Base-by-base conservation (phyloP, 2,329 filamentous ascomycete genomes). In the Pestalotiopsis sp. region DNA sequence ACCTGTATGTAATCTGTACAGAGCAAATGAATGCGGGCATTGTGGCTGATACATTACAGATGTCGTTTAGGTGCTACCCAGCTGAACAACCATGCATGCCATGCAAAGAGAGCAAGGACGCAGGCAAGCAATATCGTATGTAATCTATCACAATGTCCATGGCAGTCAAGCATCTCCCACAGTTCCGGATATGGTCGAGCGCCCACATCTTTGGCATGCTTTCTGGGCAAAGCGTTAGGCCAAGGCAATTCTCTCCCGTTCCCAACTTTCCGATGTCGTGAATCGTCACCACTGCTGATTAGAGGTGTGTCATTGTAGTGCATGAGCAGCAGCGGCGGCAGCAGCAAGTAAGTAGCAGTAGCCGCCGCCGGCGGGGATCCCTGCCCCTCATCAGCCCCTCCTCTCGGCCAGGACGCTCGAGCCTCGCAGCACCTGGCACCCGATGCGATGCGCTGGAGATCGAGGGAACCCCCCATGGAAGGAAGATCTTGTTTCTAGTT, bases 401-500 rank as follows among this genome's bases (percentile, higher is more conserved):
- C 14, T 9, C 45, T 52, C 45, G 20, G 45, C 45, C n/a, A 52
- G 20, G 45, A 20, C 45, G 17, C 45, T 17, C 45, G 45, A n/a
- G 45, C 45, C 17, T 52, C 20, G 17, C 17, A 59, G 23, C 57
- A 27, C 23, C 57, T 36, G 31, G 31, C 31, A 36, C 31, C 31
- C 31, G 31, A 36, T 36, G 31, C 23, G 27, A 36, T 59, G 57
- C 57, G 57, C 57, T 59, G 57, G 57, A 27, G 57, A 59, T 27
- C 31, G 31, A 36, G 31, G 31, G 31, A 36, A 9, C 31, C 23
- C 57, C 23, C 27, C 57, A 13, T 66, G 63, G 25, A 45, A 45
- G 20, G 63, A 45, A 66, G 63, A 66, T 66, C 63, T 56, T 57
- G 63, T 67, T 61, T 67, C 65, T 67, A 56, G 56, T 59, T n/a